A percentile compares a stretch with the other conserved stretches of the same genome.
These are phyloP conservation scores for Lentinula novae-zelandiae DNA, from an alignment of 1,284 basidiomycete species.

Conservation along the genomic window DNA sequence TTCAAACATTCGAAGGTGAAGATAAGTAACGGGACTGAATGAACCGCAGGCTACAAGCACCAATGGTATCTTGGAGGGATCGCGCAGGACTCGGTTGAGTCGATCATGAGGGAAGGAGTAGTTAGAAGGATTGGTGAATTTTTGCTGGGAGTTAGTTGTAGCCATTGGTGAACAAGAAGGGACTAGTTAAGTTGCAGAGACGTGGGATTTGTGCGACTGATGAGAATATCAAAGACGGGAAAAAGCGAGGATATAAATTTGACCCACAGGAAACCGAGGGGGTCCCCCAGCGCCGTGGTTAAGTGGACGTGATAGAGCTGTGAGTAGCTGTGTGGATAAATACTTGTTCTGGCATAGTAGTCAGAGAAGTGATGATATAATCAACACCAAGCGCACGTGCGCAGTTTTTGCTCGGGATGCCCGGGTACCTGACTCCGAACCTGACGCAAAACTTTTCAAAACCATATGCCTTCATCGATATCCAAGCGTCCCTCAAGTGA, in stretches of 20 bases:
- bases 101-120: constrained; percentile 68
- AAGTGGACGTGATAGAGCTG: not conserved
- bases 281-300: not conserved
- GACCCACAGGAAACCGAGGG: not conserved
- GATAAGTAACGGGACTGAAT: constrained; percentile 79
- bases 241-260: not conserved
- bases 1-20: constrained; percentile 93
- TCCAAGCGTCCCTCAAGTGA: constrained; percentile 1
- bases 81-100: constrained; percentile 52
- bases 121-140: constrained; percentile 53
- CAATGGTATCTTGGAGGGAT: constrained; percentile 65
- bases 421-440: not conserved
- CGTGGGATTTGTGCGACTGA: not conserved
- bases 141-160: not conserved
- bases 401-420: not conserved
- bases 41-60: constrained; percentile 80
- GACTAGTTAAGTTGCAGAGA: not conserved
- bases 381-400: not conserved
- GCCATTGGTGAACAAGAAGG: not conserved
- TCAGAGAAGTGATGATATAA: not conserved
- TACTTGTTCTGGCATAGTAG: not conserved
- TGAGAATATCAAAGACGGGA: not conserved
- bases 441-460: not conserved
- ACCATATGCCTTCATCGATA: not conserved
- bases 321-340: not conserved